Conservation (phyloP, 495 filamentous ascomycete genomes). For the Bacidia rubella region DNA sequence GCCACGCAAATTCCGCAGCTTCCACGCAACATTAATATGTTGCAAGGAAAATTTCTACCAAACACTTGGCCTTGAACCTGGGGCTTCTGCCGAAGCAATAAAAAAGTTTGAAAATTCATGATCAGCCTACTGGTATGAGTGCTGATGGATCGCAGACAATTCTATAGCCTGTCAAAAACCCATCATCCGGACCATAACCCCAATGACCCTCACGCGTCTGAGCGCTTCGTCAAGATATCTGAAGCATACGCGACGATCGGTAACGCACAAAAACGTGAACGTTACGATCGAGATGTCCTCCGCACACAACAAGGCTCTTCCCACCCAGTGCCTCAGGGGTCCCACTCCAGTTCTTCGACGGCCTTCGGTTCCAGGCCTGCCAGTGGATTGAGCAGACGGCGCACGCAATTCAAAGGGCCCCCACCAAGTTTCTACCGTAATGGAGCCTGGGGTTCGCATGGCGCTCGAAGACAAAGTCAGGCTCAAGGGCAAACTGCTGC, state of each 20-base stretch:
- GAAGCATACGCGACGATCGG: slow-evolving; percentile 75
- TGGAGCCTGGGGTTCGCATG: slow-evolving; percentile 47
- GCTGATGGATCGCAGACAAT: slow-evolving; percentile 44
- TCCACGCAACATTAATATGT: slow-evolving; percentile 21
- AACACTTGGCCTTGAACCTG: slow-evolving; percentile 55
- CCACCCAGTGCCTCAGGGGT: slow-evolving; percentile 6
- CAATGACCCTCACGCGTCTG: slow-evolving; percentile 52
- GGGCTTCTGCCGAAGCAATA: slow-evolving; percentile 60
- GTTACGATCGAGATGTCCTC: slow-evolving; percentile 62
- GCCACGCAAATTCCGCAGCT: slow-evolving; percentile 2
- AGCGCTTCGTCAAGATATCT: slow-evolving; percentile 72
- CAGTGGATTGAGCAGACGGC: slow-evolving; percentile 64
- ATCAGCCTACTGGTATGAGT: too few relatives aligned
- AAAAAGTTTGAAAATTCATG: too few relatives aligned
- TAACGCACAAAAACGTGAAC: slow-evolving; percentile 52
- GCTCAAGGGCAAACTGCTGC: slow-evolving; percentile 13
- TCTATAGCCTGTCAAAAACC: slow-evolving; percentile 79
- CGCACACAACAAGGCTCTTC: slow-evolving; percentile 17
- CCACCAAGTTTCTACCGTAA: slow-evolving; percentile 77
- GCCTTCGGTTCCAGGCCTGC: slow-evolving; percentile 55
- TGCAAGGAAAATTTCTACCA: slow-evolving; percentile 49
- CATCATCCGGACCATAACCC: slow-evolving; percentile 94
- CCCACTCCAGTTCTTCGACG: slow-evolving; percentile 16
- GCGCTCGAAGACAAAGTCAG: slow-evolving; percentile 10
- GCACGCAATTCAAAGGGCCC: slow-evolving; percentile 64